phyloP scores from a whole-genome alignment of 441 rosid species.

The Adansonia rubrostipa region DNA sequence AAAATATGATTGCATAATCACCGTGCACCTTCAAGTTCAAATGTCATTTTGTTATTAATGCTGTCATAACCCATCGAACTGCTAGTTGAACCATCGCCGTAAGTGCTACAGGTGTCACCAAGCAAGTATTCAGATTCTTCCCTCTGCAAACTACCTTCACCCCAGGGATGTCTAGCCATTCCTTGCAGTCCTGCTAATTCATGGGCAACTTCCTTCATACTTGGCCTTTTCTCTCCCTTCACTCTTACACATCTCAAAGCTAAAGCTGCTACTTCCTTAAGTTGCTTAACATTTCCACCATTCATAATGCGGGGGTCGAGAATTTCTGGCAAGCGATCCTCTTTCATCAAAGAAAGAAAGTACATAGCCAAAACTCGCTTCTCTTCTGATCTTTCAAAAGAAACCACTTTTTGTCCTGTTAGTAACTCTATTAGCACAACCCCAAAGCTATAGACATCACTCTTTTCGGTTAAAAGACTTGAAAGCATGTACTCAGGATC shows the following conservation, averaged over 20 bases:
- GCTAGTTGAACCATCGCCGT: too few species aligned
- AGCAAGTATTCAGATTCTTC: constrained; percentile 9
- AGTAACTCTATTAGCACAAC: constrained; percentile 42
- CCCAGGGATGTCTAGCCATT: too few species aligned
- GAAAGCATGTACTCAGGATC: constrained; percentile 18
- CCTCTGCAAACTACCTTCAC: too few species aligned
- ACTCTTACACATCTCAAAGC: too few species aligned
- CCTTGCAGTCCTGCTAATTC: too few species aligned
- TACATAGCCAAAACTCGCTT: constrained; percentile 34
- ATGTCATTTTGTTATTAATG: too few species aligned
- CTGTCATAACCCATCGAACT: neutral
- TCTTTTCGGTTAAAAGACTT: constrained; percentile 2
- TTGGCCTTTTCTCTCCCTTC: too few species aligned
- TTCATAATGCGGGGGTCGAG: constrained; percentile 26
- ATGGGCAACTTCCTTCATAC: too few species aligned
- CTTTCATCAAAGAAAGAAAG: constrained; percentile 40
- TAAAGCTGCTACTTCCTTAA: too few species aligned
- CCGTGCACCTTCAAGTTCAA: too few species aligned
- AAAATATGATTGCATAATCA: too few species aligned
- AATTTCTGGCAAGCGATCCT: constrained; percentile 34
- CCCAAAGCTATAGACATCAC: neutral
- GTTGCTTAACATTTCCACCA: constrained; percentile 15
- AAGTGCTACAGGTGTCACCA: neutral
- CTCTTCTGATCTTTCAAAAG: constrained; percentile 27
- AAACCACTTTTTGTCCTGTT: constrained; percentile 38